Evolutionary conservation across 495 filamentous ascomycete genomes (phyloP), one percentile per base, ranked within the genome.

Genomic region (Aspergillus cristatus): DNA sequence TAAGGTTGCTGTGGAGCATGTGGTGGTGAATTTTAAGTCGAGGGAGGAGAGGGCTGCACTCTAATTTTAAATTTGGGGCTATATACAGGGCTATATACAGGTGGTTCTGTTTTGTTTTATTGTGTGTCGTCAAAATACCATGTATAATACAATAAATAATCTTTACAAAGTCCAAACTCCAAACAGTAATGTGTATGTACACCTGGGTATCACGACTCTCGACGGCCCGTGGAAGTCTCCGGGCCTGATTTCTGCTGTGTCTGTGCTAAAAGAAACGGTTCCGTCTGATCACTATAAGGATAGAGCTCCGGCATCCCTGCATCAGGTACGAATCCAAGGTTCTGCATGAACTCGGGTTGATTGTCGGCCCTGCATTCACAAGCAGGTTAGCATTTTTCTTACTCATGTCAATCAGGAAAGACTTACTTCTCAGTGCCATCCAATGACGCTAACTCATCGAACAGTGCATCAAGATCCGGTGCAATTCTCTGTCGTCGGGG

Each of bases 1-100:
- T 57, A 75, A 67, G 40, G 79, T 78, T 48, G 80, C 81, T 3
- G 61, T 86, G 40, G 76, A 78, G 52, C 79, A 73, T 65, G 70
- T 72, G 25, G 67, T 67, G 36, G 16, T 54, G 42, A 65, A 67
- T 38, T 65, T 66, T 16, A 55, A 62, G 52, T 52, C 50, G 35
- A 42, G 48, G 49, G 55, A 58, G 34, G 53, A 63, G 46, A 43
- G 36, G n/a, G 10, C 13, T 4, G 5, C 10, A 30, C 4, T 30
- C 3, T 30, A 30, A 4, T 5, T 30, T 30, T 14, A 30, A n/a
- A n/a, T n/a, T n/a, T n/a, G n/a, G n/a, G n/a, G n/a, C n/a, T n/a
- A n/a, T n/a, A n/a, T n/a, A n/a, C n/a, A n/a, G n/a, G n/a, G n/a
- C n/a, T n/a, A n/a, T n/a, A n/a, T n/a, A n/a, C n/a, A n/a, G n/a